A percentile compares a stretch with the other conserved stretches of the same genome.
These are phyloP conservation scores for Lathyrus sativus DNA, from an alignment of 306 rosid genomes.

Conservation along the genomic window DNA sequence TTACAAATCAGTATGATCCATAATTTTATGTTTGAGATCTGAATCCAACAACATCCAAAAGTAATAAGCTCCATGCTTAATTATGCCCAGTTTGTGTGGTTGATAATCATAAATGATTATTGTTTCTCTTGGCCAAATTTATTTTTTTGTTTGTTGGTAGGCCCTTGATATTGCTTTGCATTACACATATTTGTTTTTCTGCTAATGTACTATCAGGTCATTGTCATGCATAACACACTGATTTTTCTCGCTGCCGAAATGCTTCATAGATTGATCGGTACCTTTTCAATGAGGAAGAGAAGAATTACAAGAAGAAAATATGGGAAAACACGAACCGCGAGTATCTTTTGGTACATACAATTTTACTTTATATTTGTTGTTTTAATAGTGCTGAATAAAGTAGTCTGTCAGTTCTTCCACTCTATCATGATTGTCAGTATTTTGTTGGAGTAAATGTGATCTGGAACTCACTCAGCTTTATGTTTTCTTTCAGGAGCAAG, in stretches of 20 bases:
- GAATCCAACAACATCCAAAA: background rate
- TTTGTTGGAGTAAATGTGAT: conserved; percentile 18
- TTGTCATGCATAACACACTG: conserved; percentile 13
- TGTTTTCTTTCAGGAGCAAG: conserved; percentile 58
- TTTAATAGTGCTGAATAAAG: background rate
- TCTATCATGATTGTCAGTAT: conserved; percentile 8
- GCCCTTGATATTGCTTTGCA: conserved; percentile 6
- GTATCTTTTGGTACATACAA: conserved; percentile 56
- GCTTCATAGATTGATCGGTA: conserved; percentile 54
- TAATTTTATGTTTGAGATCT: background rate
- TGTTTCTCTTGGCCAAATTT: background rate
- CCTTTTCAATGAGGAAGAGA: conserved; percentile 62
- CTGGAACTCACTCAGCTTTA: conserved; percentile 26
- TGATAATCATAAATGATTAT: background rate
- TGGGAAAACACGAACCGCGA: conserved; percentile 67
- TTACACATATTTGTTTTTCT: background rate
- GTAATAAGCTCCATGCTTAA: background rate
- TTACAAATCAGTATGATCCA: background rate
- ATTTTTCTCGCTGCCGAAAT: conserved; percentile 15
- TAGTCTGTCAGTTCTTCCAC: background rate
- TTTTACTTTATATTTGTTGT: conserved; percentile 12
- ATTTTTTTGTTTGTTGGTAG: background rate
- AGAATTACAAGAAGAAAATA: conserved; percentile 50
- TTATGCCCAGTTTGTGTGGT: conserved; percentile 1
- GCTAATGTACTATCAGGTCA: background rate